Evolutionary conservation across 78 protist species (phyloP), one percentile per base, ranked within the genome.

Genomic region (Dictyostelium firmibasis): DNA sequence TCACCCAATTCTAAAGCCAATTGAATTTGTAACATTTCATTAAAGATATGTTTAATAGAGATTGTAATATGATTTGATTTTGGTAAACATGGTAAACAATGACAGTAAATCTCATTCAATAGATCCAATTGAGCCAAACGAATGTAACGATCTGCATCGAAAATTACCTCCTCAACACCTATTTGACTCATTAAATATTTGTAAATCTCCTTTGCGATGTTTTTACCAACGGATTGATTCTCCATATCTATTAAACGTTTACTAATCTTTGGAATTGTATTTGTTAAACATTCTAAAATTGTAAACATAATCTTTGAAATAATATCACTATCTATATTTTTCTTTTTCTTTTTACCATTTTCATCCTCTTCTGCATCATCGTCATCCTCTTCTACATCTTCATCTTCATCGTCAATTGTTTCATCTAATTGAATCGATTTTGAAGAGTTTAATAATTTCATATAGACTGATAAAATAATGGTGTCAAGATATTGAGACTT

Each of bases 221-320:
- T 25, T 23, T 23, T n/a, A 57, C 29, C 44, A 57, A 36, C 41
- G 4, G 44, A 36, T 36, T 81, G 44, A 16, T 9, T 31, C 13
- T 50, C 62, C 13, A 50, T 16, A 16, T 50, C 62, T 16, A 25
- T 47, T 13, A 81, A 57, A 41, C 50, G 38, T 6, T 27, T 29
- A 5, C 20, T 44, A 57, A 81, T 57, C 25, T 7, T 31, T 23
- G 69, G 69, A 29, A 81, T 20, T 25, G 36, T 31, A 18, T 57
- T 10, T 41, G 50, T 16, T 18, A 81, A 10, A 31, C 75, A 27
- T 18, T 47, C 44, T 44, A 81, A 57, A 33, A 57, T 27, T 53
- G 70, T 81, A 33, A 81, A 81, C 35, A 81, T 18, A 53, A 81
- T 81, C 10, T 81, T 81, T 81, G 86, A 81, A 33, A 81, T 81